Evolutionary conservation across 1,139 yeast species (phyloP), one percentile per base, ranked within the genome.

Genomic region (Groenewaldozyma sp.): DNA sequence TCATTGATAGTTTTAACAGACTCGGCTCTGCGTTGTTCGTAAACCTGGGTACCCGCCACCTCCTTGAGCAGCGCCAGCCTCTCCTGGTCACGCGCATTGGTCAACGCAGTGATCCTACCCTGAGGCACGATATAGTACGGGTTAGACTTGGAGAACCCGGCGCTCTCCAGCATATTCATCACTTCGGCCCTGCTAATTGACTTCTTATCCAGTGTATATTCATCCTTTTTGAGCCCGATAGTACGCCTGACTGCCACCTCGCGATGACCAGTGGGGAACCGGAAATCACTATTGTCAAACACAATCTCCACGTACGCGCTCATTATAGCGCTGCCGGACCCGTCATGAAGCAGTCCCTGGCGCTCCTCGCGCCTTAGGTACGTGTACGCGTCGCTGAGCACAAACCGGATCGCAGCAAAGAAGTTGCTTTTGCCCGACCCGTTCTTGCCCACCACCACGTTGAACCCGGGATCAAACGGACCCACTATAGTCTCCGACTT

Each of bases 91-190:
- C 82, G 82, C 1, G 96, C 91, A 56, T 87, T 87, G 0, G 98
- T 91, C 45, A 91, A 68, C 1, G 82, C 71, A 2, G 73, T 64
- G 52, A 87, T 84, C 51, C 84, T 71, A 13, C 99, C 99, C 60
- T 91, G 99, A 0, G 98, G 98, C 3, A 91, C 98, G 52, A 91
- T 88, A 59, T 91, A 91, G 60, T 88, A 91, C 0, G 97, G 96
- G 49, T 87, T 88, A 3, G 88, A 78, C 44, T 84, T 71, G 1
- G 95, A 82, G 55, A 91, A 87, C 0, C 98, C 98, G 0, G 95
- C 95, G 53, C 86, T 79, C 58, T 91, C 97, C 32, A 93, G 67
- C 47, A 86, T 63, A 49, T 83, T 82, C 77, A 80, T 78, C 16
- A 88, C 73, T 56, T 88, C 97, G 1, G 83, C 70, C 52, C 87